Conservation (phyloP, 2,329 filamentous ascomycete genomes). For the Colletotrichum zoysiae region DNA sequence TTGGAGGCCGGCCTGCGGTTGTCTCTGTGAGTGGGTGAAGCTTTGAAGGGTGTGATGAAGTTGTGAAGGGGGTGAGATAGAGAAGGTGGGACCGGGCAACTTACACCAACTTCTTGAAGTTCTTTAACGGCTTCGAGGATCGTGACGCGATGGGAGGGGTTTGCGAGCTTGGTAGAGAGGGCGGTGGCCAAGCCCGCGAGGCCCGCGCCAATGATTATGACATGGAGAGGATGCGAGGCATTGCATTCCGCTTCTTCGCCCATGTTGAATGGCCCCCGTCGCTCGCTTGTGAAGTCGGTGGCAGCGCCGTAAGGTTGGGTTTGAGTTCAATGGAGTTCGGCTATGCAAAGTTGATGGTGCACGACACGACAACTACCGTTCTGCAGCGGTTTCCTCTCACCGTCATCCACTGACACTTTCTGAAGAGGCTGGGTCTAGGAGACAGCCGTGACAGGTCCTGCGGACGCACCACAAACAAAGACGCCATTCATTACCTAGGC, state of each 20-base stretch:
- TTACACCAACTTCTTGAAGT: slow-evolving; percentile 43
- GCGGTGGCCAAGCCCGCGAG: slow-evolving; percentile 37
- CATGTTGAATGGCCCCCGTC: slow-evolving; percentile 3
- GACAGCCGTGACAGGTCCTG: neutral
- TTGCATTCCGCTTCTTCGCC: neutral
- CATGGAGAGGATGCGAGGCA: slow-evolving; percentile 19
- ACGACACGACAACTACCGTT: neutral
- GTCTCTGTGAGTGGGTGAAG: neutral
- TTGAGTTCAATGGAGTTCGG: neutral
- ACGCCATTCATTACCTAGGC: slow-evolving; percentile 2
- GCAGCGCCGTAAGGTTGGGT: neutral
- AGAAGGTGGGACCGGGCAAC: neutral
- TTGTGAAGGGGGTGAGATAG: neutral
- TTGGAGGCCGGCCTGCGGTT: slow-evolving; percentile 41
- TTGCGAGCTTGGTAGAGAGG: slow-evolving; percentile 36
- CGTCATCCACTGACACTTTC: neutral
- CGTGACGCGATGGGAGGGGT: slow-evolving; percentile 40
- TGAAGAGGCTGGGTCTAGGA: neutral
- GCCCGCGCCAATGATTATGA: slow-evolving; percentile 39
- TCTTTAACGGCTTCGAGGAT: slow-evolving; percentile 43
- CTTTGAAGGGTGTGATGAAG: neutral
- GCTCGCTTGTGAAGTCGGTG: neutral
- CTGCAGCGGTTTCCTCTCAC: neutral
- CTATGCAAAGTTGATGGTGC: neutral
- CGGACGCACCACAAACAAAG: neutral